Percentiles rank a stretch among this genome's conserved stretches.
Evolutionary conservation across 129 eudicot genomes (phyloP).

Genomic region (Artemisia argyi): DNA sequence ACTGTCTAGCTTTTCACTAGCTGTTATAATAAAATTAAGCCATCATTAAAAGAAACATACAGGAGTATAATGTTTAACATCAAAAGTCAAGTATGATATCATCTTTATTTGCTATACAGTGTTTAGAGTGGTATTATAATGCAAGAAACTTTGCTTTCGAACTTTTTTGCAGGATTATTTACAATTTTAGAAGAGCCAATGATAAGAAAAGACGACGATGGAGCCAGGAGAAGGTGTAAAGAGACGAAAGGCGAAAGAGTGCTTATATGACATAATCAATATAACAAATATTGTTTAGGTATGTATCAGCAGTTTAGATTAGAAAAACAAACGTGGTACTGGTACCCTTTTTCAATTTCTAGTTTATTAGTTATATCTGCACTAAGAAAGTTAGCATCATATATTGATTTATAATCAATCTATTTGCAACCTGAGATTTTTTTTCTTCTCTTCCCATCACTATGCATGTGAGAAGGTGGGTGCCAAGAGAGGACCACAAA

Average conservation of each 20-base stretch:
- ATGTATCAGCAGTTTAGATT: slow-evolving; percentile 26
- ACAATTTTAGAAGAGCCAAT: slow-evolving; percentile 64
- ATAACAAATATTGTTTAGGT: slow-evolving; percentile 23
- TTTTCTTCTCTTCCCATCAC: slow-evolving; percentile 24
- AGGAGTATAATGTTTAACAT: neutral
- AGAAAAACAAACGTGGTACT: neutral
- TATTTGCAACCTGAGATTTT: slow-evolving; percentile 9
- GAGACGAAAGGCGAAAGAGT: slow-evolving; percentile 35
- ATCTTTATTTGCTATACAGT: neutral
- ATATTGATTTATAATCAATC: slow-evolving; percentile 20
- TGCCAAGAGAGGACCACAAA: slow-evolving; percentile 54
- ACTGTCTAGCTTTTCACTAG: no score
- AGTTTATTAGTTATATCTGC: slow-evolving; percentile 25
- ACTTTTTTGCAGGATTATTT: slow-evolving; percentile 50
- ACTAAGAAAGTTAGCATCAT: slow-evolving; percentile 25
- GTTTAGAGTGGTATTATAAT: slow-evolving; percentile 12
- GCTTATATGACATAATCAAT: slow-evolving; percentile 25
- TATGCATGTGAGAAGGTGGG: slow-evolving; percentile 30
- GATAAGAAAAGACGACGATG: slow-evolving; percentile 28
- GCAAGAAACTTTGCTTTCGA: neutral
- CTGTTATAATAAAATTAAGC: no score
- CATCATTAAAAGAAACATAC: no score
- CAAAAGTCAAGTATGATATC: no score
- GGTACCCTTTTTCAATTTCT: slow-evolving; percentile 18
- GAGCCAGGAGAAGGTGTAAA: slow-evolving; percentile 38